Percentiles rank a stretch among this genome's conserved stretches.
Conservation (phyloP, 441 rosid genomes). For the Melastoma candidum region DNA sequence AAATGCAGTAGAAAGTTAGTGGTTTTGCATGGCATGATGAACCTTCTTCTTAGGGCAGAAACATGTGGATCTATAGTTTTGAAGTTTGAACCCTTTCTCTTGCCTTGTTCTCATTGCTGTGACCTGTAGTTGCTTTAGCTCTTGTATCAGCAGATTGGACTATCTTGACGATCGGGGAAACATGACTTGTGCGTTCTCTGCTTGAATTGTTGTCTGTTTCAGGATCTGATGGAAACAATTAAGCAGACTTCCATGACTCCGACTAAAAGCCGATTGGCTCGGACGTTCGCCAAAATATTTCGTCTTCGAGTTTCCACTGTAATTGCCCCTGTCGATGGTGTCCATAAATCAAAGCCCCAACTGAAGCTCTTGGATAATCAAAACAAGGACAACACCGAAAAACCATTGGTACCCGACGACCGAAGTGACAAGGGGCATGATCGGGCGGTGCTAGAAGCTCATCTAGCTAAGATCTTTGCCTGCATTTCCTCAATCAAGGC, state of each 20-base stretch:
- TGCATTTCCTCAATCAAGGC: constrained; percentile 35
- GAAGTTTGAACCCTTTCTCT: no score
- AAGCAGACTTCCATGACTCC: constrained; percentile 3
- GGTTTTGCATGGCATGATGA: no score
- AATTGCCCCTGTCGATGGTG: constrained; percentile 1
- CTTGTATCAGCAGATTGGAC: no score
- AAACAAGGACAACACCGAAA: background rate
- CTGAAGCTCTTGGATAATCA: constrained; percentile 3
- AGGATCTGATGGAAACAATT: constrained; percentile 5
- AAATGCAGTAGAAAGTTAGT: no score
- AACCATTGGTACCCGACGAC: background rate
- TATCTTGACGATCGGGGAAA: no score
- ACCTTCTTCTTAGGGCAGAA: no score
- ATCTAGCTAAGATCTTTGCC: constrained; percentile 22
- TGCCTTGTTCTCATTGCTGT: no score
- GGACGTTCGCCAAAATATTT: constrained; percentile 3
- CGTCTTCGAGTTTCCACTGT: constrained; percentile 4
- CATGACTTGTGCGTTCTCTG: no score
- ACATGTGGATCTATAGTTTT: no score
- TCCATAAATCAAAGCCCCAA: constrained; percentile 7
- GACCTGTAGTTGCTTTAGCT: no score
- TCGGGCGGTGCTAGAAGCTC: constrained; percentile 4
- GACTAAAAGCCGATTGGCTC: constrained; percentile 6
- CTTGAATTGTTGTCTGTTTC: no score
- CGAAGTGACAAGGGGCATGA: background rate